A percentile compares a stretch with the other conserved stretches of the same genome.
These are phyloP conservation scores for Aspergillus texensis DNA, from an alignment of 2,329 filamentous ascomycete genomes.

Conservation along the genomic window DNA sequence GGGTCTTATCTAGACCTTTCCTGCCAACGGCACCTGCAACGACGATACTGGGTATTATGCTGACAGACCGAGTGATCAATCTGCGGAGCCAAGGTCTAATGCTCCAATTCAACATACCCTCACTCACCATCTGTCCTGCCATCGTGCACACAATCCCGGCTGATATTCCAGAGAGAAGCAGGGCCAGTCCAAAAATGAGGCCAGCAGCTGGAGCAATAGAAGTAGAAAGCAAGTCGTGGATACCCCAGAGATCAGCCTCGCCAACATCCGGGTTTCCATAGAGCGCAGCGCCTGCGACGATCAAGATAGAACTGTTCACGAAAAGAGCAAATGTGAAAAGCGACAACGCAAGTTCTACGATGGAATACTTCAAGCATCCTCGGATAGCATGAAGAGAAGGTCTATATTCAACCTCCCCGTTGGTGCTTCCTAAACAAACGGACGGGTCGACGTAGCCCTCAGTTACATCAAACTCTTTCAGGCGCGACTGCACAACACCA, in stretches of 20 bases:
- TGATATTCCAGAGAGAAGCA: conserved; percentile 77
- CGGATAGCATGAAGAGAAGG: conserved; percentile 74
- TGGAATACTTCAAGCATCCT: conserved; percentile 72
- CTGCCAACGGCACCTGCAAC: conserved; percentile 78
- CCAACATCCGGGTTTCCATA: conserved; percentile 64
- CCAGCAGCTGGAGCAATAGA: conserved; percentile 76
- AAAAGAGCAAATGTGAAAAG: conserved; percentile 84
- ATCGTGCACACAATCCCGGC: conserved; percentile 90
- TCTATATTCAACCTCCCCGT: conserved; percentile 63
- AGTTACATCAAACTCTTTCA: conserved; percentile 51
- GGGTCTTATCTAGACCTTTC: conserved; percentile 68
- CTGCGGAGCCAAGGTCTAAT: conserved; percentile 77
- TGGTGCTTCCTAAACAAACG: conserved; percentile 34
- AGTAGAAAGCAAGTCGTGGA: conserved; percentile 70
- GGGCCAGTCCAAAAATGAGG: conserved; percentile 79
- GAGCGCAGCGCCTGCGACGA: conserved; percentile 77
- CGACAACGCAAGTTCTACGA: conserved; percentile 69
- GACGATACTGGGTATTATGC: conserved; percentile 79
- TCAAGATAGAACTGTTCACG: conserved; percentile 80
- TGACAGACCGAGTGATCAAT: conserved; percentile 75
- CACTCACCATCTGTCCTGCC: conserved; percentile 83
- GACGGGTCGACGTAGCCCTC: conserved; percentile 39
- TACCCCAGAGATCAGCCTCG: conserved; percentile 78
- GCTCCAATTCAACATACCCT: conserved; percentile 77
- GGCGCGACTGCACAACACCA: conserved; percentile 58